Percentiles rank a stretch among this genome's conserved stretches.
Conservation (phyloP, 208 protist genomes). For the Trypanosomatidae sp. region DNA sequence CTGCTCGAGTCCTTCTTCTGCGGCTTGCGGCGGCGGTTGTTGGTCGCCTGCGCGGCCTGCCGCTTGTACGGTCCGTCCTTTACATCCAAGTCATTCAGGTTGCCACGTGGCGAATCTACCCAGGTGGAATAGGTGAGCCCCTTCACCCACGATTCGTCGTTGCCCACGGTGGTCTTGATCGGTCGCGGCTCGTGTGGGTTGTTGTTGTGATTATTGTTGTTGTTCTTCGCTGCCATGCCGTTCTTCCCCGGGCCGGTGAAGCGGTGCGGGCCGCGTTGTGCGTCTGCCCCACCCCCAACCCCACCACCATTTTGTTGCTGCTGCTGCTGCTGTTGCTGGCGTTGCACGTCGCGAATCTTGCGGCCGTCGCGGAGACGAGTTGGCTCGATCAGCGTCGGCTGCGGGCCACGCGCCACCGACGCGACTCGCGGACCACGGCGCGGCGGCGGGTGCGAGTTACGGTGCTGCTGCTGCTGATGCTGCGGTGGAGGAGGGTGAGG, state of each 20-base stretch:
- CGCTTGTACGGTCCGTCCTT: too few relatives aligned
- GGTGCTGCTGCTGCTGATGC: too few relatives aligned
- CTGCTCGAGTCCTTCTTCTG: too few relatives aligned
- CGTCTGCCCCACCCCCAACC: not conserved
- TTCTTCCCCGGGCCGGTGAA: slow-evolving; percentile 20
- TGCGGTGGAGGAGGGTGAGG: too few relatives aligned
- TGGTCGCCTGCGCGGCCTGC: too few relatives aligned
- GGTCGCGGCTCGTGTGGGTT: too few relatives aligned
- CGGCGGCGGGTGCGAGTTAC: too few relatives aligned
- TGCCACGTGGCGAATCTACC: slow-evolving; percentile 49
- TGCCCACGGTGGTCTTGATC: slow-evolving; percentile 48
- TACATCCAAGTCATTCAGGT: too few relatives aligned
- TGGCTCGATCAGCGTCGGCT: slow-evolving; percentile 33
- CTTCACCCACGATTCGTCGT: slow-evolving; percentile 43
- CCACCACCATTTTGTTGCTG: too few relatives aligned
- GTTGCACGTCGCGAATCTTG: slow-evolving; percentile 21
- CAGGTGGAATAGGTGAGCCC: slow-evolving; percentile 34
- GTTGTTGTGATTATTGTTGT: not conserved
- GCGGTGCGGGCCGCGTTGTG: not conserved
- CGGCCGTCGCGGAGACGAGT: slow-evolving; percentile 34
- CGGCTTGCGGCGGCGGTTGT: too few relatives aligned
- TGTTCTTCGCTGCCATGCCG: slow-evolving; percentile 1
- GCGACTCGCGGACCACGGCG: too few relatives aligned
- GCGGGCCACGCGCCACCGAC: slow-evolving; percentile 50
- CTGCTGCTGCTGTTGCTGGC: slow-evolving; percentile 10